Evolutionary conservation across 179 eudicot species (phyloP), one percentile per base, ranked within the genome.

Genomic region (Corrigiola litoralis): DNA sequence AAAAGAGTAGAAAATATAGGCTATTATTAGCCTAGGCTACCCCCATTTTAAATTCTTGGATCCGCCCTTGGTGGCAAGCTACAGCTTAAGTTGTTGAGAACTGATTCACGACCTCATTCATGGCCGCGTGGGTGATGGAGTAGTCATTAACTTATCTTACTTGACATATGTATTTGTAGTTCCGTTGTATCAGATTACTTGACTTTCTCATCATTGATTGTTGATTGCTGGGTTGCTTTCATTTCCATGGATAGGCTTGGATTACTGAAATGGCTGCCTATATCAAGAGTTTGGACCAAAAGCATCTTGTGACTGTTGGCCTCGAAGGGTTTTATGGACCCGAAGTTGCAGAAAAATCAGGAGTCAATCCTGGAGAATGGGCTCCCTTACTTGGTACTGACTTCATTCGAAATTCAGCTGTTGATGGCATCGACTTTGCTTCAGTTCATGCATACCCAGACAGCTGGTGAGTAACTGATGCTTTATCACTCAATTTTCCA

Each of bases 241-340:
- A 42, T 17, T 13, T 51, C 28, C 25, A 53, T 72, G 25, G 3
- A 65, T 63, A 84, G 90, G 78, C 61, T 57, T 85, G 90, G 90
- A 82, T 80, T 52, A 51, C 72, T 10, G 90, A 85, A 59, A 82
- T 85, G 90, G 85, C 80, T 34, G 75, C 83, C 4, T 78, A 59
- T 67, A 61, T 72, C 36, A 85, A 82, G 74, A 72, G 73, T 45
- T 54, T 85, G 67, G 90, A 85, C 77, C 51, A 29, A 53, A 82
- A 80, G 27, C 90, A 85, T 78, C 80, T 82, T 11, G 66, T 82
- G 55, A 80, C 84, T 6, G 67, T 85, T 59, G 87, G 85, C 50
- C 83, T 78, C 38, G 90, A 85, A 82, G 90, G 90, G 34, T 85
- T 82, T 68, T 85, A 85, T 65, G 81, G 85, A 38, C 50, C 69